Evolutionary conservation across 2,329 filamentous ascomycete species (phyloP).

Genomic region (Verticillium albo-atrum): DNA sequence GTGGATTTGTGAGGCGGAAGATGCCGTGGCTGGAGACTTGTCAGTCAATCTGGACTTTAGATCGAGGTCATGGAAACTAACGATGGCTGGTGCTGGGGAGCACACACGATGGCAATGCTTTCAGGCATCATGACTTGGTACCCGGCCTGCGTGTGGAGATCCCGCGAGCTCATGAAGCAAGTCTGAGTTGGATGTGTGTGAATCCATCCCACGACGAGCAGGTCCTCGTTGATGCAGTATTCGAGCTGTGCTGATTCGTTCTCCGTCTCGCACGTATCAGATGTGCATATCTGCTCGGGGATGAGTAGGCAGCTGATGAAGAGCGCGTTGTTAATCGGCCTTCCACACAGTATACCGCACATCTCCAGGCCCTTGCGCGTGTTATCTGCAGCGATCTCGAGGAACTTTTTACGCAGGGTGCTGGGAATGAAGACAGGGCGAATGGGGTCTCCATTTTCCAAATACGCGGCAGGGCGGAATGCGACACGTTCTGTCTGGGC

Average conservation of each 20-base stretch:
- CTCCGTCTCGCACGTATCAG: slow-evolving; percentile 91
- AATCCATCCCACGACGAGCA: slow-evolving; percentile 93
- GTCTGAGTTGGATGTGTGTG: slow-evolving; percentile 96
- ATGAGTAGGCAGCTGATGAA: slow-evolving; percentile 88
- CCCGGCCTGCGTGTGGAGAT: slow-evolving; percentile 88
- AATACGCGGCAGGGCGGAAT: slow-evolving; percentile 79
- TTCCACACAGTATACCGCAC: slow-evolving; percentile 90
- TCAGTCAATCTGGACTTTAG: background rate
- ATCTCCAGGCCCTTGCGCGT: slow-evolving; percentile 83
- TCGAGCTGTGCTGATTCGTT: slow-evolving; percentile 84
- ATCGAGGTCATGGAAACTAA: slow-evolving; percentile 44
- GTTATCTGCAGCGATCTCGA: slow-evolving; percentile 70
- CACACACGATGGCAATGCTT: slow-evolving; percentile 94
- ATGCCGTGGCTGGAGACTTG: slow-evolving; percentile 66
- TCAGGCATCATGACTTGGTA: slow-evolving; percentile 97
- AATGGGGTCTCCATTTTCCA: slow-evolving; percentile 84
- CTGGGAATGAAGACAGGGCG: slow-evolving; percentile 84
- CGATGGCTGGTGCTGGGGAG: slow-evolving; percentile 73
- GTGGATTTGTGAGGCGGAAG: slow-evolving; percentile 89
- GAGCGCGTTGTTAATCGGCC: slow-evolving; percentile 84
- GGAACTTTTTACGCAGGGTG: slow-evolving; percentile 68
- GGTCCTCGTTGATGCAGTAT: slow-evolving; percentile 78
- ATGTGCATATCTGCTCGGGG: slow-evolving; percentile 83
- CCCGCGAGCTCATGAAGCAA: slow-evolving; percentile 94
- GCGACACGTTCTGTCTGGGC: slow-evolving; percentile 60